Base-by-base conservation (phyloP, 2,329 filamentous ascomycete genomes). In the Aspergillus tamarii region DNA sequence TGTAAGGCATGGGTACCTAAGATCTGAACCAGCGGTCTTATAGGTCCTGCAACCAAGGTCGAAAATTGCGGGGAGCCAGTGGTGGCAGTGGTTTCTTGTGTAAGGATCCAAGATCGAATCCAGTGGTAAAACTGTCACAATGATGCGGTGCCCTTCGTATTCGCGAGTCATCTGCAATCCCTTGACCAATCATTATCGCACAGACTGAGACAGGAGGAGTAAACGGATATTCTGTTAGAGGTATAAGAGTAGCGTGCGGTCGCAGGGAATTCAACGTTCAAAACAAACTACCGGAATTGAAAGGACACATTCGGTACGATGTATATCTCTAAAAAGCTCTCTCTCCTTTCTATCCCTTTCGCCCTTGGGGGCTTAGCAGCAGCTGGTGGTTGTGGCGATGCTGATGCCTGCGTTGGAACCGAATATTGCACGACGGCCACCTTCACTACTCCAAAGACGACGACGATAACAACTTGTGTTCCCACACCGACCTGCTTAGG, bases 361-460 rank as follows among this genome's bases (percentile, higher is more conserved):
- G 32, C 21, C 6, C 21, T 55, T 10, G 12, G 32, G 2, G 39
- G 55, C 16, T 9, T 28, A 5, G 26, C 46, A 53, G 45, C 32
- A n/a, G 30, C 45, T 6, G 46, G 16, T 21, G 23, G 34, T n/a
- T 72, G 67, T 19, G 70, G 69, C 52, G 53, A 46, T 12, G 60
- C 63, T 3, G 63, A 64, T 41, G 67, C 68, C 41, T 74, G 72
- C 12, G 34, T 67, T 23, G 58, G 65, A 14, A 71, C 71, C 7
- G 67, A 71, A 12, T 63, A 48, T 58, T 74, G 71, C 56, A 67
- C 69, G 6, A 73, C 70, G 1, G 67, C 65, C 26, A 71, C 68
- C 34, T 68, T 72, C 46, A 62, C 59, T 8, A 58, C 61, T 0
- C 65, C 70, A 6, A 58, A 57, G 9, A 46, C 48, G 14, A 60